phyloP scores from a whole-genome alignment of 1,139 yeast species.

The Blastobotrys proliferans region DNA sequence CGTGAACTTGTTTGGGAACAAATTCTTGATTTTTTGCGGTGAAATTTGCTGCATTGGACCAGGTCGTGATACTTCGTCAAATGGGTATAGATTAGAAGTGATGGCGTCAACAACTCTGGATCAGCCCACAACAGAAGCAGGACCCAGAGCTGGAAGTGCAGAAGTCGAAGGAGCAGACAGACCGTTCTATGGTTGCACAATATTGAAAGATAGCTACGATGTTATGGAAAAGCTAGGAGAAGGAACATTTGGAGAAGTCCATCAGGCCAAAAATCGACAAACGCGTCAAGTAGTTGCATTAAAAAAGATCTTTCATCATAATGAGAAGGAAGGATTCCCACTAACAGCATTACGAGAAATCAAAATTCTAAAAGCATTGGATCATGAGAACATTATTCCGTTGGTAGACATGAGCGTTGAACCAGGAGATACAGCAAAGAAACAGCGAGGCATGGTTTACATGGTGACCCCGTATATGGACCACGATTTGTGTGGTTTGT shows the following conservation, averaged over 20 bases:
- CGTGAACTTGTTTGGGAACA: no score
- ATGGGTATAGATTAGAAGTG: no score
- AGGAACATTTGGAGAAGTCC: constrained; percentile 85
- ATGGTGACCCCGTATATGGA: constrained; percentile 94
- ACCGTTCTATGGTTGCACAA: constrained; percentile 34
- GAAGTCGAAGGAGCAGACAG: no score
- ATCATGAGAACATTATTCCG: constrained; percentile 68
- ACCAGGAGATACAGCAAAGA: constrained; percentile 31
- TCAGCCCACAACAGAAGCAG: no score
- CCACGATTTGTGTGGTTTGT: constrained; percentile 86
- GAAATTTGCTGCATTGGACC: no score
- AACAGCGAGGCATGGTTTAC: constrained; percentile 49
- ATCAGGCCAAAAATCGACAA: constrained; percentile 56
- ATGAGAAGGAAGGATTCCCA: constrained; percentile 89
- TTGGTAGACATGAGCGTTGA: constrained; percentile 59
- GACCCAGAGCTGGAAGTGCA: no score
- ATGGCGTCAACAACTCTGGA: no score
- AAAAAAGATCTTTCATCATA: constrained; percentile 77
- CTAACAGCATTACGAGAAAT: constrained; percentile 94
- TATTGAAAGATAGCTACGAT: constrained; percentile 42
- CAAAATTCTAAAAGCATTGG: constrained; percentile 67
- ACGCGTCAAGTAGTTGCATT: constrained; percentile 68
- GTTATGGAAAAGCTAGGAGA: constrained; percentile 74
- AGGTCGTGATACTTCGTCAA: no score
- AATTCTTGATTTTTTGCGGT: no score